Base-by-base conservation (phyloP, 495 filamentous ascomycete genomes). In the Aspergillus cristatus region DNA sequence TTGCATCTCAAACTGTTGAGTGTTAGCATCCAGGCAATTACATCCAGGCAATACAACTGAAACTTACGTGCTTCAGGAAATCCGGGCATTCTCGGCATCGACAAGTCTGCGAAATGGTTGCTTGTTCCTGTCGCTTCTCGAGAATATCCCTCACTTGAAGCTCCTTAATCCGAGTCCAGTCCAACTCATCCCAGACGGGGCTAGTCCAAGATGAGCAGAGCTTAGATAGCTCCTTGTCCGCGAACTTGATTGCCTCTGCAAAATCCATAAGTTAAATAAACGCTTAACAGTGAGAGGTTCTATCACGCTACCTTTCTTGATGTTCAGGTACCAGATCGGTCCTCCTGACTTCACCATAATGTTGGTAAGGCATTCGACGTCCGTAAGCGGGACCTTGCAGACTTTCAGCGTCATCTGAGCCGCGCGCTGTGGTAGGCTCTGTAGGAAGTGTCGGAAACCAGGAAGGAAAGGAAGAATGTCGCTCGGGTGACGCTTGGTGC, bases 21-120 rank as follows among this genome's bases (percentile, higher is more conserved):
- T 34, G 45, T 54, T 2, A 50, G 47, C 18, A 32, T 29, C 6
- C 28, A 30, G 3, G 18, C 14, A 3, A 13, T 2, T 4, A 0
- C 2, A 3, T 38, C 22, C 10, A 18, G 13, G 24, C 11, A 20
- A 14, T 28, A 3, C 17, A 35, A n/a, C 11, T 16, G 28, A 24
- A 7, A 67, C 81, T 71, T 62, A 89, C 85, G 52, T 98, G 91
- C 60, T 89, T 84, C 35, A 83, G 48, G 60, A 97, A 94, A 18
- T 81, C 53, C 1, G 76, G 74, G 51, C 91, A 98, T 14, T 66
- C 53, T 22, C 82, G 42, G 38, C 78, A 83, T 13, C 71, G 59
- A 14, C 70, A 71, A 14, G 72, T 62, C 44, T 79, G 65, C 1
- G 76, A 73, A 40, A 66, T 72, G 8, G 51, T 40, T 3, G 79